Percentiles rank a stretch among this genome's conserved stretches.
phyloP scores from a whole-genome alignment of 2,329 filamentous ascomycete species.

The Apiospora saccharicola region DNA sequence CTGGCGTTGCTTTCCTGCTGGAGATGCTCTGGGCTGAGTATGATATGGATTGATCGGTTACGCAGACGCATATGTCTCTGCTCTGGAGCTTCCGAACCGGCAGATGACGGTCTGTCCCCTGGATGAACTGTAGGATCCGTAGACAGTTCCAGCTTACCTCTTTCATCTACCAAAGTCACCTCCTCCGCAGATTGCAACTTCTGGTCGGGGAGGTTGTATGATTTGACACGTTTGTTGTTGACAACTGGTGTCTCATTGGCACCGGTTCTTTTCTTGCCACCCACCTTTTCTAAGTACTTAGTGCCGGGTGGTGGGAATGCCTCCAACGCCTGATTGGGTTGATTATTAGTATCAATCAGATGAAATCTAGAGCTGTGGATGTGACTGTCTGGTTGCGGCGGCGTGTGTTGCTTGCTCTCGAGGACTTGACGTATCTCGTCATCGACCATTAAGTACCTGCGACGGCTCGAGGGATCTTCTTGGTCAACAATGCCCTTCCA shows the following conservation, averaged over 20 bases:
- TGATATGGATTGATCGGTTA: not conserved
- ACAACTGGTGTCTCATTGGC: conserved; percentile 26
- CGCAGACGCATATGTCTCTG: not conserved
- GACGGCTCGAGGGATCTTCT: conserved; percentile 35
- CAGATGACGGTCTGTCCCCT: not conserved
- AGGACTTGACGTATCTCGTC: conserved; percentile 34
- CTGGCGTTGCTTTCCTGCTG: not conserved
- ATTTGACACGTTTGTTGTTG: not conserved
- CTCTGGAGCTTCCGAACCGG: not conserved
- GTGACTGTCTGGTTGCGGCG: not conserved
- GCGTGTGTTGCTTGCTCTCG: conserved; percentile 11
- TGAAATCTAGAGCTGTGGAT: conserved; percentile 3
- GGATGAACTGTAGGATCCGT: not conserved
- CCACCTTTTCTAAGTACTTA: not conserved
- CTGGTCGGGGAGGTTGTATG: not conserved
- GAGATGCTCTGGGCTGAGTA: not conserved
- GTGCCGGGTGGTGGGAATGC: not conserved
- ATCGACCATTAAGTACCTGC: conserved; percentile 38
- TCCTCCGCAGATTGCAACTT: not conserved
- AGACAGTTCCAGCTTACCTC: not conserved
- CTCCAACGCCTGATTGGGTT: not conserved
- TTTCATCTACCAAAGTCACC: not conserved
- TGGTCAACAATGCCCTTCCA: conserved; percentile 34
- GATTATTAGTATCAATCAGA: conserved; percentile 12
- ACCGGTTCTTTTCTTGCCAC: conserved; percentile 22